These are phyloP conservation scores for Nannochloropsis salina DNA, from an alignment of 108 stramenopile species.

Conservation along the genomic window DNA sequence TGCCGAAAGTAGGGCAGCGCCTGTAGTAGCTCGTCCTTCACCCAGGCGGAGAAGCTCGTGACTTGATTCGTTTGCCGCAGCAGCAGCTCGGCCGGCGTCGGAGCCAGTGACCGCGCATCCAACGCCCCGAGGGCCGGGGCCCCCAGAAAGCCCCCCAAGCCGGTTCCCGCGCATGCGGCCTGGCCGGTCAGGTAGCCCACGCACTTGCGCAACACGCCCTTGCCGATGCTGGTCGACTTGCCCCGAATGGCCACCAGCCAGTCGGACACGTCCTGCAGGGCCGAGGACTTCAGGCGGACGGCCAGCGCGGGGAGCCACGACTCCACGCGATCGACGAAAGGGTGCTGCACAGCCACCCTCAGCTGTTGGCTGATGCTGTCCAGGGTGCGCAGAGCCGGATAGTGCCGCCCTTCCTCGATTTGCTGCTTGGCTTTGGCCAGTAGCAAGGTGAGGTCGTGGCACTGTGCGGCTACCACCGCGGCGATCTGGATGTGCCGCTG, in stretches of 20 bases:
- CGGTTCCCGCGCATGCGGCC: not conserved
- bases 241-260: slow-evolving; percentile 5
- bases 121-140: too few relatives aligned
- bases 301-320: not conserved
- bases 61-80: not conserved
- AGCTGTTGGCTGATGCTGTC: not conserved
- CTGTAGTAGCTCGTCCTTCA: not conserved
- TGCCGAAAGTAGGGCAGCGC: not conserved
- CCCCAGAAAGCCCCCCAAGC: not conserved
- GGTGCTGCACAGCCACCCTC: not conserved
- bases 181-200: not conserved
- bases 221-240: not conserved
- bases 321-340: not conserved
- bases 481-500: not conserved
- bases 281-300: not conserved
- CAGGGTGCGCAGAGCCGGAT: not conserved
- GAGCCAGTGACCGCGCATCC: not conserved
- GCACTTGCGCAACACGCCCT: not conserved
- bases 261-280: not conserved
- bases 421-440: slow-evolving; percentile 14
- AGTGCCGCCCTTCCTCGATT: slow-evolving; percentile 19
- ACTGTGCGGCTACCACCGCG: not conserved
- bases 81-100: slow-evolving; percentile 16
- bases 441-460: not conserved
- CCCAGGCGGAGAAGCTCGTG: not conserved